Evolutionary conservation across 306 rosid genomes (phyloP).

Genomic region (Trifolium dubium): DNA sequence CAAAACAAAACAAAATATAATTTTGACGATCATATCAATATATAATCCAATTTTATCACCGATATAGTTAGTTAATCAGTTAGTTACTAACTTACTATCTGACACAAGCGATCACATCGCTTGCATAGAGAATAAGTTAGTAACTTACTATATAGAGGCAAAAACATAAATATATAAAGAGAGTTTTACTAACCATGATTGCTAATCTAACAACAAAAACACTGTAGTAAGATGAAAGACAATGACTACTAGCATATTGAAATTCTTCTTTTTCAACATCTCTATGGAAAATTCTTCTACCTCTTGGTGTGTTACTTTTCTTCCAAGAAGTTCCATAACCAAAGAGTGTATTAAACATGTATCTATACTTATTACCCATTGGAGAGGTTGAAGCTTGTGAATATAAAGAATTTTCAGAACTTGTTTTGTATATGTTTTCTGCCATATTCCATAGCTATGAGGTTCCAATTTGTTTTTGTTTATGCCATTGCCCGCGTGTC

Average conservation of each 20-base stretch:
- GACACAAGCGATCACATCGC: too few relatives aligned
- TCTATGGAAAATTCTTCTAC: conserved; percentile 70
- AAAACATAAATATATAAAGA: neutral
- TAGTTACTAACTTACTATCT: too few relatives aligned
- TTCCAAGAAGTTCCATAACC: conserved; percentile 55
- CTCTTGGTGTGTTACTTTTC: conserved; percentile 48
- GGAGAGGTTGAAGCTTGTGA: conserved; percentile 45
- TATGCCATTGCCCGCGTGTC: conserved; percentile 37
- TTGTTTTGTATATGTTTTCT: conserved; percentile 45
- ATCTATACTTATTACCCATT: conserved; percentile 58
- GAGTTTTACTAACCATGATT: conserved; percentile 73
- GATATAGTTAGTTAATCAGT: too few relatives aligned
- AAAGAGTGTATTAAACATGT: conserved; percentile 57
- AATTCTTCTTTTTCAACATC: conserved; percentile 93
- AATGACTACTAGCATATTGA: conserved; percentile 65
- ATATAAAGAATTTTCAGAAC: conserved; percentile 46
- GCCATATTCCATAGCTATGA: conserved; percentile 41
- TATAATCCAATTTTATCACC: neutral
- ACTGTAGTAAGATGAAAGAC: conserved; percentile 94
- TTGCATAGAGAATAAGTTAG: too few relatives aligned
- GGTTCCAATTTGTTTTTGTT: conserved; percentile 31
- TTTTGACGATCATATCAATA: conserved; percentile 26
- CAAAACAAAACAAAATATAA: conserved; percentile 31
- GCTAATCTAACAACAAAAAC: conserved; percentile 96
- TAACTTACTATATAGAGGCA: neutral